Evolutionary conservation across 2,329 filamentous ascomycete species (phyloP), one percentile per base, ranked within the genome.

Genomic region (Endoconidiophora laricicola): DNA sequence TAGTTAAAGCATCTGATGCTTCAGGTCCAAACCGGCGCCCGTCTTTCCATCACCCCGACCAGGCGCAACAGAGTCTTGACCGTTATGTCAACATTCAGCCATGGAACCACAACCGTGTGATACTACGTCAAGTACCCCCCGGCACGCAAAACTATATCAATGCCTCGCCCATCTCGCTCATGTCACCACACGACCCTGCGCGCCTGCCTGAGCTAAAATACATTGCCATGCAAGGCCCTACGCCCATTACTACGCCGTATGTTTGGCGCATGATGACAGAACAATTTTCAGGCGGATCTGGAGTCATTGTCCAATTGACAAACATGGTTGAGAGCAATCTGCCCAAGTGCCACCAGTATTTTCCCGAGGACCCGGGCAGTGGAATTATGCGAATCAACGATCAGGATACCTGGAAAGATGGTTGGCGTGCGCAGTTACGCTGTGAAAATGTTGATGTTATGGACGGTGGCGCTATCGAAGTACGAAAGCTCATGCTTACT

Each of bases 261-360:
- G 84, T 94, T 56, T 98, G 90, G 85, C 85, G 91, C 60, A 98
- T 98, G 91, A 71, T 95, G 36, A 84, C 85, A 62, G 81, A 93
- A 59, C 86, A 93, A 63, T 64, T 73, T 47, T 33, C 26, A 6
- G 60, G 67, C 23, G 78, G 80, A 43, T 78, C 82, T 2, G 86
- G 79, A 1, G 86, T 96, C 51, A 81, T 96, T 48, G 81, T 96
- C 52, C 95, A 96, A 85, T 76, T 98, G 55, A 98, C 90, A 2
- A 86, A 87, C 61, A 90, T 86, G 23, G 73, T 84, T 60, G 90
- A 96, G 64, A 72, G 74, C 29, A 74, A 76, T 52, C 69, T 76
- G 58, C 78, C 93, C 63, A 94, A 95, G 64, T 96, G 90, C 65
- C 86, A 76, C 56, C 84, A 81, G 42, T 98, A 98, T 65, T 95